A percentile compares a stretch with the other conserved stretches of the same genome.
Evolutionary conservation across 1,284 basidiomycete species (phyloP).

Genomic region (Exobasidium cylindrosporum): DNA sequence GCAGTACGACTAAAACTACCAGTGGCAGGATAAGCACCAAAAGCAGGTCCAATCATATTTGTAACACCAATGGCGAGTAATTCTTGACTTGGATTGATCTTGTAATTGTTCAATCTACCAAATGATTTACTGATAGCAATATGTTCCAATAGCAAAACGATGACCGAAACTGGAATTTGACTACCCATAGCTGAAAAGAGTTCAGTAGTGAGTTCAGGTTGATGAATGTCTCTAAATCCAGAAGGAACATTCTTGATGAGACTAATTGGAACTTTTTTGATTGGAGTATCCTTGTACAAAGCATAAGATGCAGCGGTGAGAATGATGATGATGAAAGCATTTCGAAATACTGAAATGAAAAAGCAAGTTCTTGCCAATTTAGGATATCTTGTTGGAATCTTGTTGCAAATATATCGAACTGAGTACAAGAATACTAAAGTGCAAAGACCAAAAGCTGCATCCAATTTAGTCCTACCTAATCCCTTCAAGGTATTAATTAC

Average conservation of each 20-base stretch:
- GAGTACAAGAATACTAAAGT: conserved; percentile 72
- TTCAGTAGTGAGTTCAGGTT: conserved; percentile 65
- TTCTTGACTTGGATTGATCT: conserved; percentile 96
- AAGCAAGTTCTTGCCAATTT: conserved; percentile 66
- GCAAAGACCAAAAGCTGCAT: conserved; percentile 85
- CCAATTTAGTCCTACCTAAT: conserved; percentile 68
- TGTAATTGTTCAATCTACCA: conserved; percentile 92
- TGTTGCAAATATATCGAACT: conserved; percentile 68
- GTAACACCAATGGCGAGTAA: conserved; percentile 96
- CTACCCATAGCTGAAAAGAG: conserved; percentile 71
- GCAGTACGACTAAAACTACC: conserved; percentile 97
- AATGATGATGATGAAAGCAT: conserved; percentile 53
- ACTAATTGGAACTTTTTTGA: conserved; percentile 67
- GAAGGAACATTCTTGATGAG: conserved; percentile 71
- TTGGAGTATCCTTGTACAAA: conserved; percentile 42
- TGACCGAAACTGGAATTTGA: conserved; percentile 85
- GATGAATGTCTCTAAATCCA: conserved; percentile 66
- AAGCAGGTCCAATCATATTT: conserved; percentile 64
- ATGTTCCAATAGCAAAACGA: conserved; percentile 92
- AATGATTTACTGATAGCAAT: conserved; percentile 92
- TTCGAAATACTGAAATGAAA: conserved; percentile 50
- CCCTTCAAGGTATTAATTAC: conserved; percentile 88
- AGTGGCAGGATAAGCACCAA: conserved; percentile 91
- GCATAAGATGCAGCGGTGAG: conserved; percentile 61
- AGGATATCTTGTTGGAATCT: conserved; percentile 68